phyloP scores from a whole-genome alignment of 257 asterid genomes.

The Echites panduratus region DNA sequence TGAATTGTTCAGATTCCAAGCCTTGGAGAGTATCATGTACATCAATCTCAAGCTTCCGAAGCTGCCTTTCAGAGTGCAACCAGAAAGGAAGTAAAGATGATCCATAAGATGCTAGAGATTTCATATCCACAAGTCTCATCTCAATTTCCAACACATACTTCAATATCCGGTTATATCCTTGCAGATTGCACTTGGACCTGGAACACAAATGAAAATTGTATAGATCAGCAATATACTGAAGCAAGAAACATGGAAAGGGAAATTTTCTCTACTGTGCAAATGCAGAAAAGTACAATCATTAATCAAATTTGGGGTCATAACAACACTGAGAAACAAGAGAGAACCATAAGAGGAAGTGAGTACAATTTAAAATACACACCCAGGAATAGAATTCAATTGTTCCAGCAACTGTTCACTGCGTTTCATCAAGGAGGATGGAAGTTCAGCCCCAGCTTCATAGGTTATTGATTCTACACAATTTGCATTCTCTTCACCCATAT shows the following conservation, averaged over 20 bases:
- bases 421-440: conserved; percentile 43
- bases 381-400: conserved; percentile 45
- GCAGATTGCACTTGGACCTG: conserved; percentile 44
- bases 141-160: conserved; percentile 57
- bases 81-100: conserved; percentile 69
- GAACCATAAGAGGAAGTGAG: conserved; percentile 1
- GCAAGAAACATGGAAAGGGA: neutral
- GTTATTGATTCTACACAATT: conserved; percentile 8
- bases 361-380: conserved; percentile 35
- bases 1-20: conserved; percentile 25
- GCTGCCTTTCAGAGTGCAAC: conserved; percentile 62
- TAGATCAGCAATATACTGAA: conserved; percentile 18
- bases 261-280: neutral
- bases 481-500: conserved; percentile 9
- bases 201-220: conserved; percentile 5
- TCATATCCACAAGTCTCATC: conserved; percentile 69
- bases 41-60: conserved; percentile 52
- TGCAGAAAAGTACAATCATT: neutral
- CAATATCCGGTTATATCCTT: conserved; percentile 32
- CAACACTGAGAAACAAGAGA: neutral
- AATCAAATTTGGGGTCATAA: neutral
- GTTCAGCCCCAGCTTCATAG: conserved; percentile 27
- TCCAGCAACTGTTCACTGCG: conserved; percentile 52
- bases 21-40: conserved; percentile 28
- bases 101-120: conserved; percentile 61